A percentile compares a stretch with the other conserved stretches of the same genome.
Conservation (phyloP, 148 eudicot species). For the Camellia lanceoleosa region DNA sequence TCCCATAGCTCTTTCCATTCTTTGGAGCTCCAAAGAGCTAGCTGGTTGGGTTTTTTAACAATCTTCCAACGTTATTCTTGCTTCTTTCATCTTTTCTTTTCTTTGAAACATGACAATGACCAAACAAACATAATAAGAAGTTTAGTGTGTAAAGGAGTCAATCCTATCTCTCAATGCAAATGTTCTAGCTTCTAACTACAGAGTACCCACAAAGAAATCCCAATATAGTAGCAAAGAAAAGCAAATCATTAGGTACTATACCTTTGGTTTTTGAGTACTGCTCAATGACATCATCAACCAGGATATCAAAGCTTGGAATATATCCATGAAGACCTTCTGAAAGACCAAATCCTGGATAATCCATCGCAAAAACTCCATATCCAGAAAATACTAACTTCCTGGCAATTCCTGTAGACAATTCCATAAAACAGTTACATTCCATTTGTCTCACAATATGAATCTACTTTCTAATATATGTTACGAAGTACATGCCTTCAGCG, state of each 20-base stretch:
- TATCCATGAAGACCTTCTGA: slow-evolving; percentile 97
- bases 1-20: background rate
- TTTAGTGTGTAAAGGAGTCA: background rate
- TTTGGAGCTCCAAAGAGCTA: background rate
- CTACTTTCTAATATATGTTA: slow-evolving; percentile 6
- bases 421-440: slow-evolving; percentile 20
- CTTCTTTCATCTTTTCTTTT: slow-evolving; percentile 1
- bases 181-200: background rate
- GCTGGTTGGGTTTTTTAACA: background rate
- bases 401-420: slow-evolving; percentile 71
- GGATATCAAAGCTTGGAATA: slow-evolving; percentile 63
- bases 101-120: background rate
- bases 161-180: slow-evolving; percentile 3
- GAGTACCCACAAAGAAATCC: background rate
- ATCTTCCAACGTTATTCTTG: background rate
- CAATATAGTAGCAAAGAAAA: background rate
- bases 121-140: background rate
- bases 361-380: slow-evolving; percentile 89
- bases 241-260: slow-evolving; percentile 17
- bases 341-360: slow-evolving; percentile 99
- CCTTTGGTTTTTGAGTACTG: slow-evolving; percentile 73
- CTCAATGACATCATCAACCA: slow-evolving; percentile 87
- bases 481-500: slow-evolving; percentile 69
- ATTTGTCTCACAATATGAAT: slow-evolving; percentile 6
- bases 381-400: slow-evolving; percentile 81